Evolutionary conservation across 805 yeast genomes (phyloP), one percentile per base, ranked within the genome.

Genomic region (Ogataea ganodermae): DNA sequence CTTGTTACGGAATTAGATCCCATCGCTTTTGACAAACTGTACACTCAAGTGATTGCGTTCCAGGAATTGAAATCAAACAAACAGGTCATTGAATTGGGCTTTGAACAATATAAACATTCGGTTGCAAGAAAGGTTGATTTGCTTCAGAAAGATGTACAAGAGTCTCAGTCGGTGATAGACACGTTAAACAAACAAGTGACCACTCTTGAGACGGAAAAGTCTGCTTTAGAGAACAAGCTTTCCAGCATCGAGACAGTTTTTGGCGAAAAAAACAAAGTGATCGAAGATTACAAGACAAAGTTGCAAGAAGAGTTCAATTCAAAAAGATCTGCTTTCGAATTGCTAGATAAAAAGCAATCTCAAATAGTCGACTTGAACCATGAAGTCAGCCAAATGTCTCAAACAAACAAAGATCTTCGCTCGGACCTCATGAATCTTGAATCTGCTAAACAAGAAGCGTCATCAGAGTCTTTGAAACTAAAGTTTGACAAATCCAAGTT

Each of bases 381-480:
- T 45, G 81, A 79, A 44, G 44, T 76, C 5, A 71, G 68, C 20
- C 61, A 69, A n/a, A 53, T 72, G 14, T 65, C 71, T 16, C 62
- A 67, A 30, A 68, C 65, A 43, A 78, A 71, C 48, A 71, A 67
- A 14, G 65, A 74, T 64, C 57, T 78, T 3, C 73, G 79, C 32
- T 50, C 63, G 3, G 72, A 73, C 46, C 57, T 78, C 21, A 57
- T 75, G 33, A 75, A 73, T 2, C 12, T 50, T 4, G 65, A 65
- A 36, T 14, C 66, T 66, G 33, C 76, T 62, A 59, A 57, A 36
- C 69, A 69, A 38, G 45, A 49, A 6, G 30, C 56, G 1, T 32
- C 46, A 7, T 53, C 62, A n/a, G 66, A 68, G 21, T 31, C 55
- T 2, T 30, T 58, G 35, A 62, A 61, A 31, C 49, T 52, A 14